A percentile compares a stretch with the other conserved stretches of the same genome.
These are phyloP conservation scores for Ceratobasidium theobromae DNA, from an alignment of 1,284 basidiomycete genomes.

Conservation along the genomic window DNA sequence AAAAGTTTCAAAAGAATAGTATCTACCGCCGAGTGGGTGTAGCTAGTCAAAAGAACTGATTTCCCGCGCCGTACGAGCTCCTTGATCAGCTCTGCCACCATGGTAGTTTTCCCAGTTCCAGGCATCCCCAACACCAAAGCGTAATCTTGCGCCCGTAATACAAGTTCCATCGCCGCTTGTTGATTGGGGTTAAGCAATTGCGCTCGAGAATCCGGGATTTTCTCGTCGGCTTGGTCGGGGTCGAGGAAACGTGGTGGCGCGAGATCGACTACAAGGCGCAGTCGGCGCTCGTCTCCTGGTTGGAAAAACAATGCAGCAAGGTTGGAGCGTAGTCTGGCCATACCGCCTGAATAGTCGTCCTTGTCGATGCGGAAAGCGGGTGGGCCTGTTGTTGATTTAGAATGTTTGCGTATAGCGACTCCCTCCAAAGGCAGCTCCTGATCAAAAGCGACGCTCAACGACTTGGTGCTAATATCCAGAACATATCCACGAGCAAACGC, in stretches of 20 bases:
- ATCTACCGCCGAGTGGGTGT: constrained; percentile 98
- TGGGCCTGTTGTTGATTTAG: constrained; percentile 9
- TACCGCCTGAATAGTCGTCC: constrained; percentile 86
- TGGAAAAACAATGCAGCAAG: constrained; percentile 87
- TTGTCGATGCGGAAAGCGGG: constrained; percentile 84
- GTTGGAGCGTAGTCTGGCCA: constrained; percentile 87
- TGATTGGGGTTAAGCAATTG: constrained; percentile 74
- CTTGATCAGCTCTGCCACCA: constrained; percentile 86
- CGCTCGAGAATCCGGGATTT: constrained; percentile 35
- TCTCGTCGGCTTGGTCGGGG: constrained; percentile 39
- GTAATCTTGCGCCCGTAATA: constrained; percentile 83
- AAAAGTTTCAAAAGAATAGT: constrained; percentile 85
- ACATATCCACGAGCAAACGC: constrained; percentile 87
- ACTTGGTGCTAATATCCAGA: constrained; percentile 62
- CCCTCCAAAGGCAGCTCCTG: constrained; percentile 64
- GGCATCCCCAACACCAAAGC: constrained; percentile 96
- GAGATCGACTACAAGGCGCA: constrained; percentile 82
- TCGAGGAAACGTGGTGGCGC: constrained; percentile 60
- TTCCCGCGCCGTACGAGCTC: constrained; percentile 79
- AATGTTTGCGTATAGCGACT: constrained; percentile 49
- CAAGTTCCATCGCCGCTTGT: constrained; percentile 67
- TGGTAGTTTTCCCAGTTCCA: constrained; percentile 96
- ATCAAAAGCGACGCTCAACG: constrained; percentile 78
- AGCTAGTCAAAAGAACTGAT: constrained; percentile 85
- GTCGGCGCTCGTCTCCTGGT: constrained; percentile 62